Evolutionary conservation across 2,329 filamentous ascomycete species (phyloP).

Genomic region (Exophiala calicioides): DNA sequence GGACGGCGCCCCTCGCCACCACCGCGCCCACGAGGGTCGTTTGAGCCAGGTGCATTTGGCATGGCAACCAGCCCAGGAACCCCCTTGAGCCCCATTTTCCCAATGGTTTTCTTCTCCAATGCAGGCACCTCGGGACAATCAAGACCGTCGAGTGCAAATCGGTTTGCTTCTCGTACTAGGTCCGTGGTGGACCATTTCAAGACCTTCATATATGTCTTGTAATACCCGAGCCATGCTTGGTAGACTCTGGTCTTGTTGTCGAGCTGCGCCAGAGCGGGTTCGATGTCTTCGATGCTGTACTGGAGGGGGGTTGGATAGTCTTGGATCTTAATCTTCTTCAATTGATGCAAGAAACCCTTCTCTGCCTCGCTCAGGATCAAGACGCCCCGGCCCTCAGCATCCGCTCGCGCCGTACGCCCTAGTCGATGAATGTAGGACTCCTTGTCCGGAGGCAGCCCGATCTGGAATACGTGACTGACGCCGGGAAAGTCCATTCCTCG

Average conservation of each 20-base stretch:
- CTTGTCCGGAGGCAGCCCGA: conserved; percentile 64
- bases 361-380: conserved; percentile 56
- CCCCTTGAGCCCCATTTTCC: conserved; percentile 44
- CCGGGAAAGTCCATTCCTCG: conserved; percentile 81
- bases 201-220: conserved; percentile 17
- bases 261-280: conserved; percentile 15
- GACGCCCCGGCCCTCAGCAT: conserved; percentile 54
- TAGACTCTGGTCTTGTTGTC: conserved; percentile 53
- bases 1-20: conserved; percentile 14
- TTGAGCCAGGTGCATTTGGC: conserved; percentile 17
- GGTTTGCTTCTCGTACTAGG: conserved; percentile 35
- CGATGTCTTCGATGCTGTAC: conserved; percentile 16
- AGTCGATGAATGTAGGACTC: conserved; percentile 77
- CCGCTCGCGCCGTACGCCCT: conserved; percentile 69
- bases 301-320: conserved; percentile 7
- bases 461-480: conserved; percentile 77
- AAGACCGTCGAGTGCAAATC: conserved; percentile 40
- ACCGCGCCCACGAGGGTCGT: conserved; percentile 14
- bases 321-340: conserved; percentile 19
- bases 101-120: conserved; percentile 41
- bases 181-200: conserved; percentile 17
- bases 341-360: conserved; percentile 46
- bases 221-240: conserved; percentile 50
- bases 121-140: conserved; percentile 40
- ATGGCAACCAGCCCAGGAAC: conserved; percentile 37